Evolutionary conservation across 1,284 basidiomycete species (phyloP).

Genomic region (Boletus semigastroideus): DNA sequence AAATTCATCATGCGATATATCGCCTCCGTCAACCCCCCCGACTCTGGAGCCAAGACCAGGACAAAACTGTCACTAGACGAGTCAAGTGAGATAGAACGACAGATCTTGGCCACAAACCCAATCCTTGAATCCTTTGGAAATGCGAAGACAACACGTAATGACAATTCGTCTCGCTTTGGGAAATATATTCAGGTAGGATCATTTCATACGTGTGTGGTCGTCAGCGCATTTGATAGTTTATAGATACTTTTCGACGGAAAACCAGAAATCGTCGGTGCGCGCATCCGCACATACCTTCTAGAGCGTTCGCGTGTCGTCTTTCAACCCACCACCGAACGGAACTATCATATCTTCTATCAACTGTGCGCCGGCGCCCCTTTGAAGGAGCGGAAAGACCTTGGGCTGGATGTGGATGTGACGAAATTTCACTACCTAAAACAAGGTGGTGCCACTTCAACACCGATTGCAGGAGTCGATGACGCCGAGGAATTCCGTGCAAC

Average conservation of each 20-base stretch:
- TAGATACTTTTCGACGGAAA: constrained; percentile 95
- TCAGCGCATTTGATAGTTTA: constrained; percentile 12
- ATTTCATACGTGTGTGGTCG: background rate
- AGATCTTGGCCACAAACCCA: constrained; percentile 98
- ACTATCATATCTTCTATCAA: constrained; percentile 99
- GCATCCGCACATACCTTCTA: constrained; percentile 95
- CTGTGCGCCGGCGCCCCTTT: constrained; percentile 95
- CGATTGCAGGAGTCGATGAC: constrained; percentile 92
- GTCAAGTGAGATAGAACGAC: constrained; percentile 92
- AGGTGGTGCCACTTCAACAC: constrained; percentile 83
- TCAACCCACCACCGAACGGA: constrained; percentile 95
- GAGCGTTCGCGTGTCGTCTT: constrained; percentile 98
- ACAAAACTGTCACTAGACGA: constrained; percentile 75
- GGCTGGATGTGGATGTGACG: constrained; percentile 80
- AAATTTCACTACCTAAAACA: constrained; percentile 95
- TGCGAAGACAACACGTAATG: constrained; percentile 98
- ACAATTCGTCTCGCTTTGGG: constrained; percentile 98
- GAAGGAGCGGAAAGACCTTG: constrained; percentile 94
- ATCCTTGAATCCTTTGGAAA: constrained; percentile 99
- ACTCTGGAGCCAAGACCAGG: constrained; percentile 59
- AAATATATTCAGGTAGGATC: constrained; percentile 94
- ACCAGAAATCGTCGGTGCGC: constrained; percentile 96
- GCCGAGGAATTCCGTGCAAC: constrained; percentile 93
- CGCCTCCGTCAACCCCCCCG: constrained; percentile 92
- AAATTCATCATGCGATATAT: constrained; percentile 99